Conservation (phyloP, 2,329 filamentous ascomycete species). For the Emergomyces africanus region DNA sequence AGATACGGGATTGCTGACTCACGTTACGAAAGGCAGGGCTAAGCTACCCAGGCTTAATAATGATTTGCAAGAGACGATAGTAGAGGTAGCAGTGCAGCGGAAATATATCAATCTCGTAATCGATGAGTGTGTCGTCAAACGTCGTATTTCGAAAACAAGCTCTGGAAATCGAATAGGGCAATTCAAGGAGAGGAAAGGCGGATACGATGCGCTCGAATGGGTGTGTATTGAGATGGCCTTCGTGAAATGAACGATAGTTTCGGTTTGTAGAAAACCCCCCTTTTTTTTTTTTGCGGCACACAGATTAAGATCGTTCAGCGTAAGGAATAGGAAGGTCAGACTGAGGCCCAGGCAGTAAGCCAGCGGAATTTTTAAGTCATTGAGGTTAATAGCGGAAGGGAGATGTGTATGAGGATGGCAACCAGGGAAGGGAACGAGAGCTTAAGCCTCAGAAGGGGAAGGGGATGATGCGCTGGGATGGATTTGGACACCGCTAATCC, state of each 20-base stretch:
- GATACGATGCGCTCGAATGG: neutral
- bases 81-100: neutral
- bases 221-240: neutral
- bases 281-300: neutral
- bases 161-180: neutral
- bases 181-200: neutral
- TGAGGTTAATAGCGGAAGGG: neutral
- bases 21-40: neutral
- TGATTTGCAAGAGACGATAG: neutral
- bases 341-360: conserved; percentile 12
- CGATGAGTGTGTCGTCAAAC: neutral
- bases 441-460: conserved; percentile 9
- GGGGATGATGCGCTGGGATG: too few relatives aligned
- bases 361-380: conserved; percentile 1
- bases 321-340: conserved; percentile 9
- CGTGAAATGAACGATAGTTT: neutral
- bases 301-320: neutral
- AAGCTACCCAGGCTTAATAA: neutral
- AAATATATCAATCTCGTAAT: neutral
- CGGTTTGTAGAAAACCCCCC: neutral
- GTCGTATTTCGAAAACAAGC: neutral
- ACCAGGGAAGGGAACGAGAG: conserved; percentile 10
- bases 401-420: conserved; percentile 6
- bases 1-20: neutral
- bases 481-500: too few relatives aligned